A percentile compares a stretch with the other conserved stretches of the same genome.
phyloP scores from a whole-genome alignment of 768 basidiomycete genomes.

The Boletus sp. region DNA sequence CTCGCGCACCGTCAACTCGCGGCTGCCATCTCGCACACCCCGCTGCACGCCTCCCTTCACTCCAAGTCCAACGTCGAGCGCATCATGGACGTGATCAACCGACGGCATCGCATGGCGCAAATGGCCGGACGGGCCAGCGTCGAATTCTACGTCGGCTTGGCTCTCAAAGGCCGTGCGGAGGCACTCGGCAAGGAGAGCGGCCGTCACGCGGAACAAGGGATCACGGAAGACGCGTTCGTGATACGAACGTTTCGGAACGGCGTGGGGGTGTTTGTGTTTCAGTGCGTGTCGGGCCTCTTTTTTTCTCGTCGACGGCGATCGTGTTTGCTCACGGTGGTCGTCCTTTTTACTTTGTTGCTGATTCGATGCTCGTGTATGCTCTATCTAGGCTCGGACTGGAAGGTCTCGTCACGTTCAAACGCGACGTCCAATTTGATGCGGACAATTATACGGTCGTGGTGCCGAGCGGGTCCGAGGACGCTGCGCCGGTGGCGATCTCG shows the following conservation, averaged over 20 bases:
- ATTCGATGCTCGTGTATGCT: too few species aligned
- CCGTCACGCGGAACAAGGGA: conserved; percentile 33
- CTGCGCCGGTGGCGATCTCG: conserved; percentile 58
- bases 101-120: conserved; percentile 93
- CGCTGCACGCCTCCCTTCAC: conserved; percentile 85
- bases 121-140: conserved; percentile 96
- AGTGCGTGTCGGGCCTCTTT: conserved; percentile 55
- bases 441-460: conserved; percentile 86
- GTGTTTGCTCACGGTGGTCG: background rate
- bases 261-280: conserved; percentile 91
- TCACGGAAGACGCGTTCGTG: conserved; percentile 85
- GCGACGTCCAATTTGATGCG: conserved; percentile 83
- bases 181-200: conserved; percentile 30
- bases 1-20: conserved; percentile 91
- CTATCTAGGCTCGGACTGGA: conserved; percentile 82
- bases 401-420: conserved; percentile 92
- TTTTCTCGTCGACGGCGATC: background rate
- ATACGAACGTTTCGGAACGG: conserved; percentile 95
- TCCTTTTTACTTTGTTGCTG: too few species aligned
- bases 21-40: conserved; percentile 80
- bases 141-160: conserved; percentile 96
- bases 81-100: conserved; percentile 82
- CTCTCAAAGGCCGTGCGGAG: conserved; percentile 67
- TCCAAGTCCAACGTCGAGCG: conserved; percentile 88
- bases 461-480: conserved; percentile 33